Evolutionary conservation across 176 grass and related monocot species (phyloP).

Genomic region (Oryza nivara): DNA sequence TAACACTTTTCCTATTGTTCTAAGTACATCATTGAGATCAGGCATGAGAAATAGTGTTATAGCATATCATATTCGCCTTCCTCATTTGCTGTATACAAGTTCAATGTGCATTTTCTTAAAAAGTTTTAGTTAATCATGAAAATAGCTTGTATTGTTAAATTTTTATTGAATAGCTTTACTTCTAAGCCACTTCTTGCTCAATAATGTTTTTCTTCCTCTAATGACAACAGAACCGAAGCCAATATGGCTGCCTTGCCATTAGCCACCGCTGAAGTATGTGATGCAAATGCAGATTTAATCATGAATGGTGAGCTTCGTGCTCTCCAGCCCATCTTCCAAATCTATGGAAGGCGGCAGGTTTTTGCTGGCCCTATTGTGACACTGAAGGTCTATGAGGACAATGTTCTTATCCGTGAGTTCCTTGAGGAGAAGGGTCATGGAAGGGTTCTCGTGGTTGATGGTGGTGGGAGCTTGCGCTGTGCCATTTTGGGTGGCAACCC

Average conservation of each 20-base stretch:
- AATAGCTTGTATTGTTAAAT: background rate
- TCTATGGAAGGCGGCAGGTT: conserved; percentile 72
- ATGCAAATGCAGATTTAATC: conserved; percentile 69
- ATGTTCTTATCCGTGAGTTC: conserved; percentile 77
- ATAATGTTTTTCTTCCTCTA: background rate
- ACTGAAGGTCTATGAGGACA: conserved; percentile 91
- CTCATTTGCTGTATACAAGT: background rate
- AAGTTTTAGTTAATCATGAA: background rate
- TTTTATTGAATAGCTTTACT: background rate
- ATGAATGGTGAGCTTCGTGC: conserved; percentile 68
- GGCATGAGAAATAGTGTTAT: background rate
- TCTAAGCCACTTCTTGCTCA: background rate
- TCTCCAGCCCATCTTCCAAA: conserved; percentile 76
- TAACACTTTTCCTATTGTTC: background rate
- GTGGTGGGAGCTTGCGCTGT: conserved; percentile 79
- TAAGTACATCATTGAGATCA: too few species aligned
- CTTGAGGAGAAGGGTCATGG: conserved; percentile 82
- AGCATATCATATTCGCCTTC: background rate
- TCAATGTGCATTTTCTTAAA: background rate
- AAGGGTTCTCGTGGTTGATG: conserved; percentile 76
- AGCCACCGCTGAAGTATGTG: conserved; percentile 83
- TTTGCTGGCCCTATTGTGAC: conserved; percentile 81
- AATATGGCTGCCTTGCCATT: conserved; percentile 65
- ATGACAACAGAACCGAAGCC: conserved; percentile 1
- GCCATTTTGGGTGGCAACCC: conserved; percentile 86